Percentiles rank a stretch among this genome's conserved stretches.
Conservation (phyloP, 2,329 filamentous ascomycete genomes). For the Penicillium sp. region DNA sequence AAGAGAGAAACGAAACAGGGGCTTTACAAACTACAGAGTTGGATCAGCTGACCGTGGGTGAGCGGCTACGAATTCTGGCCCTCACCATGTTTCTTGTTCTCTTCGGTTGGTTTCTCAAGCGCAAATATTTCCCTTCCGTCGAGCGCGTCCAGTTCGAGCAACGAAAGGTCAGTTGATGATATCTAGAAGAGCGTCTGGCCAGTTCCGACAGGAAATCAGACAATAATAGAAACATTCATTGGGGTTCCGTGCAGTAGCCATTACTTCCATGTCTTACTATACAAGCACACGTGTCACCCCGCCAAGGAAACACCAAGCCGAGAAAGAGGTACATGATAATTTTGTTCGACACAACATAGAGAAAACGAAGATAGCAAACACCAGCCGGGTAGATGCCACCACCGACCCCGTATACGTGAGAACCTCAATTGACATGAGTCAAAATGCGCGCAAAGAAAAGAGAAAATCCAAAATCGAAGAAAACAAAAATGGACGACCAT, state of each 20-base stretch:
- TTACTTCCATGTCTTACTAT: constrained; percentile 8
- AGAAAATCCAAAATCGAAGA: constrained; percentile 1
- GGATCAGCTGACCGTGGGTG: constrained; percentile 13
- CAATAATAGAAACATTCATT: constrained; percentile 1
- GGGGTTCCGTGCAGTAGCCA: constrained; percentile 1
- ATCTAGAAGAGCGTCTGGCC: neutral
- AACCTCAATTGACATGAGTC: neutral
- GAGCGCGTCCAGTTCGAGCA: constrained; percentile 6
- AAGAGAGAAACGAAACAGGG: neutral
- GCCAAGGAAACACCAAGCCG: constrained; percentile 13
- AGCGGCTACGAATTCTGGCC: constrained; percentile 9
- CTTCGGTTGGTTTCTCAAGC: constrained; percentile 20
- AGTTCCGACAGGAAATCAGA: neutral
- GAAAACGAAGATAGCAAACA: constrained; percentile 4
- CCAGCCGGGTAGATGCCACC: constrained; percentile 1
- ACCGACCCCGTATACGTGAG: neutral
- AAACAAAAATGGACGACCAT: constrained; percentile 10
- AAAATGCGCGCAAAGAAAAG: constrained; percentile 6
- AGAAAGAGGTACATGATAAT: constrained; percentile 12
- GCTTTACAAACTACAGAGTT: neutral
- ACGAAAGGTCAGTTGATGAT: constrained; percentile 8
- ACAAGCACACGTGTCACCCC: neutral
- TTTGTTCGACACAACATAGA: constrained; percentile 15
- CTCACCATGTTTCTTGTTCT: constrained; percentile 11
- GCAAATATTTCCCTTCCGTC: constrained; percentile 4